Base-by-base conservation (phyloP, 305 asterid genomes). In the Fraxinus nigra region DNA sequence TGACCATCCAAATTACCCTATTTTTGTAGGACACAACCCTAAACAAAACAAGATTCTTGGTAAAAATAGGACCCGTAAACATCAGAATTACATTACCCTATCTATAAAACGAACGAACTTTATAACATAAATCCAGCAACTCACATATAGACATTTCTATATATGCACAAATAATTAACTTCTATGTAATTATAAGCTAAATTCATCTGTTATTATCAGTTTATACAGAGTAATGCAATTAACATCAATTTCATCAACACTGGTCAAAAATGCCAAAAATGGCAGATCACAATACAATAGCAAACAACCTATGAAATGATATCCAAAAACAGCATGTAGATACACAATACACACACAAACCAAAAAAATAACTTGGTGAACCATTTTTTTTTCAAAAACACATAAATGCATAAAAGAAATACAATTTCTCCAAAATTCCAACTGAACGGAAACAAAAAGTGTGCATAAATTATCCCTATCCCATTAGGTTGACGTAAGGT, bases 221-320 rank as follows among this genome's bases (percentile, higher is more conserved):
- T 7, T 38, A 38, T 9, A 38, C 13, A 38, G 10, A 38, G 43
- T 24, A 54, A 34, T 38, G 24, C 26, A 43, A 79, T 77, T 77
- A 83, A 76, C 81, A 69, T 30, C 81, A 83, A 85, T 83, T 38
- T 24, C 83, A 61, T 54, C 22, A 32, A 28, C 35, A 18, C 7
- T 40, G 0, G 40, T 38, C 13, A n/a, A 67, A 16, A 72, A 20
- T 46, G 65, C 67, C 51, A 40, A 84, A 80, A 48, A 33, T 28
- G 67, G 34, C 37, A 59, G 70, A 26, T 72, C 30, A 77, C 24
- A 43, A 80, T 83, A 77, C 84, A 77, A 81, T 37, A 54, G 65
- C 82, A 22, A 79, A 65, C 73, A 65, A 8, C 11, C 20, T 16
- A 54, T 54, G 7, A 38, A 16, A 54, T 14, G 63, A 54, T 13